Percentiles rank a stretch among this genome's conserved stretches.
Conservation (phyloP, 805 yeast species). For the Metschnikowia noctiluminum region DNA sequence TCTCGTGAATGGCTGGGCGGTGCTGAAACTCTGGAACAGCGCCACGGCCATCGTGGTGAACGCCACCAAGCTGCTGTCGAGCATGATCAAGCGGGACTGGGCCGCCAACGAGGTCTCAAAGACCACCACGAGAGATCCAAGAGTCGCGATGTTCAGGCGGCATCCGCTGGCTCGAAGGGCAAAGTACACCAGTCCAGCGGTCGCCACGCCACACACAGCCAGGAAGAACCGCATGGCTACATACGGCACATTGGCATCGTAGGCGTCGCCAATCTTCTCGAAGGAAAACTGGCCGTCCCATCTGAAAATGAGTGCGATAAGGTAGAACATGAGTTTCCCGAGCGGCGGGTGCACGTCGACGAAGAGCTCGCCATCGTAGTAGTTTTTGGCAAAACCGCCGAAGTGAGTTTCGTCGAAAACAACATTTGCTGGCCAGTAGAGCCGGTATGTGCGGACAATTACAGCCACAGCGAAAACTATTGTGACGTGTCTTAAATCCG, state of each 20-base stretch:
- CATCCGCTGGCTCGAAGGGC: conserved; percentile 56
- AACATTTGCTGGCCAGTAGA: conserved; percentile 37
- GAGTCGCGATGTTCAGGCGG: conserved; percentile 45
- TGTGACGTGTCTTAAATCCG: conserved; percentile 11
- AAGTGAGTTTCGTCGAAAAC: conserved; percentile 49
- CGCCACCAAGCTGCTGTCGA: conserved; percentile 44
- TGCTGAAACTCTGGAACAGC: conserved; percentile 48
- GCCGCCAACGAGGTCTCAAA: conserved; percentile 66
- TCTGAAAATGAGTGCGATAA: conserved; percentile 50
- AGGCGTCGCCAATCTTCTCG: conserved; percentile 41
- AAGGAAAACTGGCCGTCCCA: conserved; percentile 45
- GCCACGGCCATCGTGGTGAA: conserved; percentile 47
- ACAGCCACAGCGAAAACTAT: conserved; percentile 19
- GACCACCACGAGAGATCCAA: conserved; percentile 49
- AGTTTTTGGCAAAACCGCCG: conserved; percentile 39
- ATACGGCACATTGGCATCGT: conserved; percentile 39
- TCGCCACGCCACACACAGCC: conserved; percentile 50
- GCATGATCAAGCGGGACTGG: conserved; percentile 49
- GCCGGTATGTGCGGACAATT: conserved; percentile 28
- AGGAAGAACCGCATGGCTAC: conserved; percentile 56
- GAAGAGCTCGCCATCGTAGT: conserved; percentile 58
- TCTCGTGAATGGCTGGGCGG: conserved; percentile 40
- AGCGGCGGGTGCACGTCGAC: conserved; percentile 75
- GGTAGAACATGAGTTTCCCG: conserved; percentile 55
- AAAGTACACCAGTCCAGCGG: conserved; percentile 50